phyloP scores from a whole-genome alignment of 768 basidiomycete species.

The Tylopilus sp. region DNA sequence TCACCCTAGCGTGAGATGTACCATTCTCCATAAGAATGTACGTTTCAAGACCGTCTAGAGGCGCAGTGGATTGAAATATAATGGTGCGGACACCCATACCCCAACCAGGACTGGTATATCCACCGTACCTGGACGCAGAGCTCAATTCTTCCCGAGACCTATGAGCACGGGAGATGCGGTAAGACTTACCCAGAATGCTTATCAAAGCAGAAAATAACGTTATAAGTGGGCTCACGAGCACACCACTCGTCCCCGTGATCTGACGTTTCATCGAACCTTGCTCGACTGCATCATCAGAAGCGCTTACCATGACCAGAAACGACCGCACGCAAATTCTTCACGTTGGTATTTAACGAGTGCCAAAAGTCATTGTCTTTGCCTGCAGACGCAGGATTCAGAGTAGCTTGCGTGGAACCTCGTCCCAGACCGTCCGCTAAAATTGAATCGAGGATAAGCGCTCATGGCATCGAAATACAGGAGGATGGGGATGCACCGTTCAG shows the following conservation, averaged over 20 bases:
- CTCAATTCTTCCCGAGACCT: background rate
- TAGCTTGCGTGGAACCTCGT: slow-evolving; percentile 60
- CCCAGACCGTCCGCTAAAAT: slow-evolving; percentile 48
- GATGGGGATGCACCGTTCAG: slow-evolving; percentile 34
- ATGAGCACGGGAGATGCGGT: background rate
- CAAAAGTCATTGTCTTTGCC: slow-evolving; percentile 61
- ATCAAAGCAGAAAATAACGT: slow-evolving; percentile 68
- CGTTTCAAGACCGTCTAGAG: slow-evolving; percentile 46
- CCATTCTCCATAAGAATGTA: slow-evolving; percentile 67
- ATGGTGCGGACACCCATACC: slow-evolving; percentile 65
- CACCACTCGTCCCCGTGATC: slow-evolving; percentile 85
- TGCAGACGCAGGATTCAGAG: slow-evolving; percentile 31
- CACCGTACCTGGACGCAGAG: slow-evolving; percentile 53
- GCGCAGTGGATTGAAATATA: slow-evolving; percentile 49
- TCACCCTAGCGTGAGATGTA: slow-evolving; percentile 50
- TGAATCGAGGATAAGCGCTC: background rate
- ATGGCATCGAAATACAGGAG: background rate
- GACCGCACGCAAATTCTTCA: slow-evolving; percentile 64
- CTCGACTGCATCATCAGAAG: background rate
- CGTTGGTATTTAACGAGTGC: slow-evolving; percentile 51
- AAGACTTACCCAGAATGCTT: slow-evolving; percentile 66
- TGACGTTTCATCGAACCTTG: slow-evolving; percentile 21
- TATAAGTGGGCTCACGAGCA: slow-evolving; percentile 55
- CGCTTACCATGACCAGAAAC: slow-evolving; percentile 66
- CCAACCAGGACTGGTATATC: slow-evolving; percentile 50